These are phyloP conservation scores for Sphaerosporella brunnea DNA, from an alignment of 495 filamentous ascomycete genomes.

Conservation along the genomic window DNA sequence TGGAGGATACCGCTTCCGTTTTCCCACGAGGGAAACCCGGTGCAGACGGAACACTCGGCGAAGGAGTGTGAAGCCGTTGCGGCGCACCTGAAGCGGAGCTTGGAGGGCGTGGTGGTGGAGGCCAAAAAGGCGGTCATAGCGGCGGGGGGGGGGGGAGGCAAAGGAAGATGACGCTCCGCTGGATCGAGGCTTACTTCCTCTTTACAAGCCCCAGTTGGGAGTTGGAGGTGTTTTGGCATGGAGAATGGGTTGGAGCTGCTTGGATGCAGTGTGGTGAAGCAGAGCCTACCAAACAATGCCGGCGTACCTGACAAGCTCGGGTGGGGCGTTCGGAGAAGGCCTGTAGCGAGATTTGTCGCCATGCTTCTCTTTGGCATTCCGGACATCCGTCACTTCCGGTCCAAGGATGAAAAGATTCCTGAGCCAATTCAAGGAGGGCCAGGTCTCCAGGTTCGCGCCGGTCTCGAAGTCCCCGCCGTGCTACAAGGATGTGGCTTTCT, in stretches of 20 bases:
- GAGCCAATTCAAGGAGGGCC: conserved; percentile 45
- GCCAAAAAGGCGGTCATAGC: conserved; percentile 48
- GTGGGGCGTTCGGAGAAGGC: conserved; percentile 82
- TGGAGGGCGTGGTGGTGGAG: conserved; percentile 75
- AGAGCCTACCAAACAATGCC: conserved; percentile 59
- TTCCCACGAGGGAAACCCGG: conserved; percentile 71
- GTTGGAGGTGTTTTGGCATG: conserved; percentile 85
- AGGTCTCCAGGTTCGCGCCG: conserved; percentile 51
- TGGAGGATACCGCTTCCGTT: conserved; percentile 66
- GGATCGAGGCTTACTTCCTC: conserved; percentile 94
- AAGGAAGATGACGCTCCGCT: conserved; percentile 39
- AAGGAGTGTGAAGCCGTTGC: conserved; percentile 71
- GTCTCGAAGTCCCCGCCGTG: conserved; percentile 82
- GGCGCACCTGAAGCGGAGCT: conserved; percentile 70
- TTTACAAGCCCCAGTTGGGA: conserved; percentile 94
- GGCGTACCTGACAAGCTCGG: conserved; percentile 58
- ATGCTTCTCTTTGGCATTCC: conserved; percentile 94
- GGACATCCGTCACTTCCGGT: conserved; percentile 98
- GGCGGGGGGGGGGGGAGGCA: conserved; percentile 31
- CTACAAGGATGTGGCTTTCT: conserved; percentile 86
- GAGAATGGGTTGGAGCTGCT: conserved; percentile 90
- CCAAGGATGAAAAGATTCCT: conserved; percentile 61
- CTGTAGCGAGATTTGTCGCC: conserved; percentile 77
- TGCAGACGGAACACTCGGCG: conserved; percentile 54
- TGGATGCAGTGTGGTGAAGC: conserved; percentile 78